These are phyloP conservation scores for Artemisia tridentata DNA, from an alignment of 129 eudicot genomes.

Conservation along the genomic window DNA sequence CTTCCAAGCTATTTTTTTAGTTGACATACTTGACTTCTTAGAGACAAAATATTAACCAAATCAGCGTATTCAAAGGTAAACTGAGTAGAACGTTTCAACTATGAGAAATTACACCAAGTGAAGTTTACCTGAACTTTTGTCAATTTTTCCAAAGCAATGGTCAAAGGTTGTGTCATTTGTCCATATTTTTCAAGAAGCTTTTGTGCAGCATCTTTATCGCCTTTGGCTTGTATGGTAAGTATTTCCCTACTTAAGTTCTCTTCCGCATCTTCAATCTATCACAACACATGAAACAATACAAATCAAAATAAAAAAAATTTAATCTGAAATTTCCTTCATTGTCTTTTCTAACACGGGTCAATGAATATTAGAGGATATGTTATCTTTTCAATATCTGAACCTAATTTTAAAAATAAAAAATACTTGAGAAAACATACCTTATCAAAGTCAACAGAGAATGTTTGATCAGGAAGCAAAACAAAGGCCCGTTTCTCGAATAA, in stretches of 20 bases:
- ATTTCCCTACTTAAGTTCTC: conserved; percentile 84
- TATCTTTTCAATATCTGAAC: background rate
- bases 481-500: conserved; percentile 76
- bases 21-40: background rate
- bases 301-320: background rate
- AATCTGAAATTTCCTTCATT: background rate
- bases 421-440: conserved; percentile 43
- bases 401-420: background rate
- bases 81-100: background rate
- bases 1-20: conserved; percentile 33
- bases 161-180: conserved; percentile 59
- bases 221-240: conserved; percentile 86
- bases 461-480: conserved; percentile 59
- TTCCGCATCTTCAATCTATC: conserved; percentile 68
- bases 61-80: background rate
- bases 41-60: background rate
- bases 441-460: conserved; percentile 77
- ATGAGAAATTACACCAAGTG: conserved; percentile 9
- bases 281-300: conserved; percentile 8
- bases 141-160: conserved; percentile 58
- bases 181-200: conserved; percentile 62
- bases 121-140: conserved; percentile 58
- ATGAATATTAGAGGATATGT: background rate
- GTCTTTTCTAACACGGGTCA: background rate
- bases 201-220: conserved; percentile 77